These are phyloP conservation scores for Trichoderma semiorbis DNA, from an alignment of 2,329 filamentous ascomycete species.

Conservation along the genomic window DNA sequence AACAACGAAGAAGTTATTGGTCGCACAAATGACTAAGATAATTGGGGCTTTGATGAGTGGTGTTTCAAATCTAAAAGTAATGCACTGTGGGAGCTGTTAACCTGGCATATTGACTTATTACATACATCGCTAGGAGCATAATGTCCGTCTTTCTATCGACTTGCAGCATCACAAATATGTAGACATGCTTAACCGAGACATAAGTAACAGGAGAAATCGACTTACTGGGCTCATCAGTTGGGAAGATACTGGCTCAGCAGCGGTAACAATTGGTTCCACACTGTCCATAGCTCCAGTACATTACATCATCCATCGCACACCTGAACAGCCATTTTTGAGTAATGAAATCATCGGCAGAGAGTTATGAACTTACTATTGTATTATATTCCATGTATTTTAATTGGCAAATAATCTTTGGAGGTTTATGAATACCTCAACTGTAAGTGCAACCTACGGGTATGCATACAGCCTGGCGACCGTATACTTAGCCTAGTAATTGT, in stretches of 20 bases:
- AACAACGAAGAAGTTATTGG: not conserved
- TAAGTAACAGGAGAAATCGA: not conserved
- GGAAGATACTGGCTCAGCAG: too few species aligned
- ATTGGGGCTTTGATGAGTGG: not conserved
- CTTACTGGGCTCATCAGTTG: not conserved
- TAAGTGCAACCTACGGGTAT: not conserved
- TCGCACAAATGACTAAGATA: not conserved
- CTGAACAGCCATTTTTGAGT: not conserved
- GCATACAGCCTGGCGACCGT: not conserved
- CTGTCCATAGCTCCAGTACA: not conserved
- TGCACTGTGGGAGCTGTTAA: not conserved
- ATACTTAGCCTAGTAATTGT: not conserved
- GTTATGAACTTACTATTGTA: not conserved
- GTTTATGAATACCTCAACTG: not conserved
- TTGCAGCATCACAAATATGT: not conserved
- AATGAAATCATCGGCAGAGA: not conserved
- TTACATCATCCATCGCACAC: not conserved
- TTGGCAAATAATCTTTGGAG: not conserved
- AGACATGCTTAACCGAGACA: not conserved
- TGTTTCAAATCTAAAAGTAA: not conserved
- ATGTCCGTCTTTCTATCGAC: not conserved
- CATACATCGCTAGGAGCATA: not conserved
- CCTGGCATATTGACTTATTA: not conserved
- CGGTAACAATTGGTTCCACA: not conserved
- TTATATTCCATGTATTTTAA: not conserved